Evolutionary conservation across 225 moss, liverwort and hornwort genomes (phyloP).

Genomic region (Ulota crispa): DNA sequence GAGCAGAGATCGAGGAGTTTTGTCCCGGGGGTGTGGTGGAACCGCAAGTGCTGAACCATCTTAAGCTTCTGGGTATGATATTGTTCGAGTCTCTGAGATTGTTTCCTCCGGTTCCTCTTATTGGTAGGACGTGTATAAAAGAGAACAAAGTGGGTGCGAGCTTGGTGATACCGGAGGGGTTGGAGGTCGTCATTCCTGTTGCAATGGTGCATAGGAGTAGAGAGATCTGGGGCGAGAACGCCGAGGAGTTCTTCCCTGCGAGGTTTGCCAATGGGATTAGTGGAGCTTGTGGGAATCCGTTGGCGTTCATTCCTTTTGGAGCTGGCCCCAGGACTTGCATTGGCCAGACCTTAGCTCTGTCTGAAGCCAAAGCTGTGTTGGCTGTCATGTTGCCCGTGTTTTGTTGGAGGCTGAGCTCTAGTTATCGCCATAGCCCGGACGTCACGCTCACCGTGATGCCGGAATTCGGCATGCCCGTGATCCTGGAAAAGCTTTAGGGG

Average conservation of each 20-base stretch:
- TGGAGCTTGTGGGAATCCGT: conserved; percentile 71
- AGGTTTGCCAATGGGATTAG: conserved; percentile 85
- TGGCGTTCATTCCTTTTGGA: conserved; percentile 88
- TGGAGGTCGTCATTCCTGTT: conserved; percentile 82
- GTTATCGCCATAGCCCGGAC: conserved; percentile 69
- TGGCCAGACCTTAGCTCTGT: conserved; percentile 73
- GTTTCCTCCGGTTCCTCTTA: conserved; percentile 83
- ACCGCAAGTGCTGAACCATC: conserved; percentile 47
- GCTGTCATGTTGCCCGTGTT: conserved; percentile 71
- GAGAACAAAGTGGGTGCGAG: conserved; percentile 57
- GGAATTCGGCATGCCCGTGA: conserved; percentile 77
- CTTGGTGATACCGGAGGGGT: conserved; percentile 57
- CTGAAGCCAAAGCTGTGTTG: conserved; percentile 80
- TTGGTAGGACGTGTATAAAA: conserved; percentile 62
- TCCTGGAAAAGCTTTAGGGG: conserved; percentile 50
- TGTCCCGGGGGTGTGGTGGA: conserved; percentile 52
- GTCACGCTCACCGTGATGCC: conserved; percentile 75
- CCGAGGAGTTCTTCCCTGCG: conserved; percentile 68
- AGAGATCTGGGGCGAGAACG: conserved; percentile 78
- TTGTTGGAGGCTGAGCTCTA: conserved; percentile 45
- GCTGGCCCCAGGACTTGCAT: conserved; percentile 88
- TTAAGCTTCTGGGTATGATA: conserved; percentile 85
- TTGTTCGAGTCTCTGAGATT: conserved; percentile 71
- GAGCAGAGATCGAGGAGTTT: conserved; percentile 84
- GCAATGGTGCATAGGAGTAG: conserved; percentile 65